phyloP scores from a whole-genome alignment of 2,329 filamentous ascomycete species.

The Fusarium sp. region DNA sequence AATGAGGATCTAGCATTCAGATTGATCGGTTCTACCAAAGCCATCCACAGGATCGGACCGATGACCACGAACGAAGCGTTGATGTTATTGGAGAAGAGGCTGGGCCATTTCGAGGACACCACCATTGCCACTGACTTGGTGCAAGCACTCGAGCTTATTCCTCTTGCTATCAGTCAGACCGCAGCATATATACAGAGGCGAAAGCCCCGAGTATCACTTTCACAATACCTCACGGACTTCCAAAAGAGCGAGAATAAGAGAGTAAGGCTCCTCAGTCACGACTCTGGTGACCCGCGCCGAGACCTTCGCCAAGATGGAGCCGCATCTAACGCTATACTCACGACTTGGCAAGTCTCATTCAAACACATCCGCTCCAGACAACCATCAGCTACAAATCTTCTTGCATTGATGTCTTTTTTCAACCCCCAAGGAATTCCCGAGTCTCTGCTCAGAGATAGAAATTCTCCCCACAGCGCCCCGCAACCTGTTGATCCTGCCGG shows the following conservation, averaged over 20 bases:
- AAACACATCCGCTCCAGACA: conserved; percentile 7
- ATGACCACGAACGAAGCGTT: not conserved
- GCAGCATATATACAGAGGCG: conserved; percentile 46
- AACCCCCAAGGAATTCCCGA: not conserved
- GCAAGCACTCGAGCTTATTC: conserved; percentile 45
- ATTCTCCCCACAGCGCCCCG: not conserved
- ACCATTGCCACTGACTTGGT: not conserved
- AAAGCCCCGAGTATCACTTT: conserved; percentile 40
- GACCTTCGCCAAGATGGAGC: conserved; percentile 24
- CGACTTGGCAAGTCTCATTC: conserved; percentile 19
- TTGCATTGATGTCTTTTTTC: conserved; percentile 25
- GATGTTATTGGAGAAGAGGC: not conserved
- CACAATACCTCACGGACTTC: conserved; percentile 52
- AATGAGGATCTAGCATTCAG: too few relatives aligned
- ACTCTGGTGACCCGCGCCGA: conserved; percentile 29
- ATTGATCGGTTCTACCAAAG: too few relatives aligned
- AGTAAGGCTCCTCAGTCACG: conserved; percentile 43
- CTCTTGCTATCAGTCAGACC: conserved; percentile 53
- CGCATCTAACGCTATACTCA: conserved; percentile 9
- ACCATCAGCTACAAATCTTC: conserved; percentile 9
- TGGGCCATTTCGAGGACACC: not conserved
- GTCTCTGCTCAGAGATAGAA: not conserved
- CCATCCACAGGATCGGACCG: not conserved
- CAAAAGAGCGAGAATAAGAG: conserved; percentile 48
- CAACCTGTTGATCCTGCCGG: too few relatives aligned